Conservation (phyloP, 2,329 filamentous ascomycete species). For the Aspergillus phoenicis region DNA sequence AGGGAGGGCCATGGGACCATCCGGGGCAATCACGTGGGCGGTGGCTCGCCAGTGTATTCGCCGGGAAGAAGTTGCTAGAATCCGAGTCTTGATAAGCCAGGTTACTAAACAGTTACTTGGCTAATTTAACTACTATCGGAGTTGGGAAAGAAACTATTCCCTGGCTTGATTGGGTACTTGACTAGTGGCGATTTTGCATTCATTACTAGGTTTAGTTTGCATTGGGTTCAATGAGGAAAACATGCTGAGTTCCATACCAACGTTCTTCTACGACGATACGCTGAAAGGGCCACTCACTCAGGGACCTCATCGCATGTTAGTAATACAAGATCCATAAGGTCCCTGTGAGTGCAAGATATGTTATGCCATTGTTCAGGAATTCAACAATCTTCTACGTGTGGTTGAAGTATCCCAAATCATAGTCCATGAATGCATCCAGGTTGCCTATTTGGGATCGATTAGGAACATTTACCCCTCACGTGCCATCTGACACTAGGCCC, state of each 20-base stretch:
- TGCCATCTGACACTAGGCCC: conserved; percentile 20
- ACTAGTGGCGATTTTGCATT: background rate
- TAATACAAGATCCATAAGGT: too few species aligned
- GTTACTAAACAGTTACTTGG: background rate
- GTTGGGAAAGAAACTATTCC: too few species aligned
- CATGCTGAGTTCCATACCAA: too few species aligned
- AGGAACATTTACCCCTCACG: conserved; percentile 22
- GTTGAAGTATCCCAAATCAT: too few species aligned
- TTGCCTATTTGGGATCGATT: background rate
- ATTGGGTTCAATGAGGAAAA: too few species aligned
- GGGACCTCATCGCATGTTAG: background rate
- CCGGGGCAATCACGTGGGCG: conserved; percentile 20
- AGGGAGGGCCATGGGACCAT: conserved; percentile 11
- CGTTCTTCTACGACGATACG: too few species aligned
- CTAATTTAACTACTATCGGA: background rate
- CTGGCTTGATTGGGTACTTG: background rate
- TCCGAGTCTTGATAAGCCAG: conserved; percentile 4
- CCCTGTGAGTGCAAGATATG: too few species aligned
- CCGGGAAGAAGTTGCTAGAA: conserved; percentile 20
- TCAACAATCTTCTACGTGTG: background rate
- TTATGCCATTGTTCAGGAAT: too few species aligned
- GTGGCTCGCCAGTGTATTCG: conserved; percentile 8
- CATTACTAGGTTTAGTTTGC: too few species aligned
- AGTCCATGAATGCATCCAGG: too few species aligned
- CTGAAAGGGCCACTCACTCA: background rate